These are phyloP conservation scores for Aphanomyces cochlioides DNA, from an alignment of 352 stramenopile genomes.

Conservation along the genomic window DNA sequence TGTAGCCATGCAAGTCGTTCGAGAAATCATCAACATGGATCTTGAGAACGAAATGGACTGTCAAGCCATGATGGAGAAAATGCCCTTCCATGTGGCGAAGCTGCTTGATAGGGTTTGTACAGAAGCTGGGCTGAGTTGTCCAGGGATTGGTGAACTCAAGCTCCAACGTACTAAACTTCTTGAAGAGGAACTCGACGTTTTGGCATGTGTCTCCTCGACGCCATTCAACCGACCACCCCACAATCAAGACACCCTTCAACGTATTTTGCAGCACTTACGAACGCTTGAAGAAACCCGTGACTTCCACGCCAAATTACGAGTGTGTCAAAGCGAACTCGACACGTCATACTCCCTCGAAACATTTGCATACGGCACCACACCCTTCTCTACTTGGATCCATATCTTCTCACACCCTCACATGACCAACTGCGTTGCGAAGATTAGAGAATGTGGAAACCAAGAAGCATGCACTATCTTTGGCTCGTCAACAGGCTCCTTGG, in stretches of 20 bases:
- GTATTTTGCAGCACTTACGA: constrained; percentile 35
- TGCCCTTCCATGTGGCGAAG: not conserved
- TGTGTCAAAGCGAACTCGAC: constrained; percentile 32
- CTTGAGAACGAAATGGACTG: constrained; percentile 1
- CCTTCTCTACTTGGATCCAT: constrained; percentile 45
- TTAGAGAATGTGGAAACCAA: not conserved
- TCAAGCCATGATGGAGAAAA: not conserved
- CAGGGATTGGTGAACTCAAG: not conserved
- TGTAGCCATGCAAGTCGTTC: constrained; percentile 13
- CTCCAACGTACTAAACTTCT: not conserved
- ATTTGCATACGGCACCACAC: constrained; percentile 57
- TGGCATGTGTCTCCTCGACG: not conserved
- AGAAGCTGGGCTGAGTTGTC: not conserved
- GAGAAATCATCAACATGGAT: constrained; percentile 18
- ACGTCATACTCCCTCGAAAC: constrained; percentile 42
- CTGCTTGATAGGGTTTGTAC: not conserved
- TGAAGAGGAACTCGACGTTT: not conserved
- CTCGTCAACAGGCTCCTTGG: constrained; percentile 53
- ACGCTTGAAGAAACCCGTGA: constrained; percentile 37
- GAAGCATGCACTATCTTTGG: constrained; percentile 43
- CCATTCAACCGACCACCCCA: not conserved
- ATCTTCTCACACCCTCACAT: constrained; percentile 35
- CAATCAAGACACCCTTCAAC: constrained; percentile 3
- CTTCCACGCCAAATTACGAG: constrained; percentile 38
- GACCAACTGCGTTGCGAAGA: constrained; percentile 7